A percentile compares a stretch with the other conserved stretches of the same genome.
phyloP scores from a whole-genome alignment of 2,329 filamentous ascomycete species.

The Fusarium torulosum region DNA sequence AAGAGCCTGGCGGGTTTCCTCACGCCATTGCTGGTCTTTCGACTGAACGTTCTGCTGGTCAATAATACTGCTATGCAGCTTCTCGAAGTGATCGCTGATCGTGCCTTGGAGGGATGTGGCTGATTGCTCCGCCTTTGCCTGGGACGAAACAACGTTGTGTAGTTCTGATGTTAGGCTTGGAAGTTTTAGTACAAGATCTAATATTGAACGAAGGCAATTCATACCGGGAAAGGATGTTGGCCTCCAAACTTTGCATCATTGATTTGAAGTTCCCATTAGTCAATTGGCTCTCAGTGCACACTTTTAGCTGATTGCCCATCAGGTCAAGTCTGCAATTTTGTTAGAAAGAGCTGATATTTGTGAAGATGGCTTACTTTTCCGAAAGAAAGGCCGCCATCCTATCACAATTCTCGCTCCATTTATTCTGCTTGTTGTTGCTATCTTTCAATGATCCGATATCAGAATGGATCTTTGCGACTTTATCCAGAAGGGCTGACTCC shows the following conservation, averaged over 20 bases:
- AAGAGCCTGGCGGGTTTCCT: slow-evolving; percentile 9
- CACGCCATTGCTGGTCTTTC: not conserved
- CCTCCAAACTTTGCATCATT: slow-evolving; percentile 28
- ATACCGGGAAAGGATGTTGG: slow-evolving; percentile 39
- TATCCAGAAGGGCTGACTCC: slow-evolving; percentile 23
- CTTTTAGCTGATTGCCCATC: slow-evolving; percentile 22
- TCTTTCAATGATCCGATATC: slow-evolving; percentile 41
- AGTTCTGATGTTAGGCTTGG: slow-evolving; percentile 35
- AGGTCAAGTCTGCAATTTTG: slow-evolving; percentile 27
- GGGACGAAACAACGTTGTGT: slow-evolving; percentile 22
- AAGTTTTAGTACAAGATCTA: not conserved
- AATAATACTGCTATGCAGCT: slow-evolving; percentile 12
- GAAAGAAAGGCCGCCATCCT: slow-evolving; percentile 22
- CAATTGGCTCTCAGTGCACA: not conserved
- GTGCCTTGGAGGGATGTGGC: slow-evolving; percentile 8
- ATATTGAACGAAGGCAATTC: not conserved
- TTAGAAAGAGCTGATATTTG: slow-evolving; percentile 9
- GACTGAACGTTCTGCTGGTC: slow-evolving; percentile 10
- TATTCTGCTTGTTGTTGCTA: slow-evolving; percentile 4
- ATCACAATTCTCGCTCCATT: slow-evolving; percentile 10
- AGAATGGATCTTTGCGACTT: slow-evolving; percentile 28
- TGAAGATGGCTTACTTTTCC: slow-evolving; percentile 35
- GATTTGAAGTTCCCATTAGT: slow-evolving; percentile 6
- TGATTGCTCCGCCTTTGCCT: slow-evolving; percentile 23
- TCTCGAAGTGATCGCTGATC: slow-evolving; percentile 11